Conservation (phyloP, 1,139 yeast genomes). For the Zygosaccharomyces sapae region DNA sequence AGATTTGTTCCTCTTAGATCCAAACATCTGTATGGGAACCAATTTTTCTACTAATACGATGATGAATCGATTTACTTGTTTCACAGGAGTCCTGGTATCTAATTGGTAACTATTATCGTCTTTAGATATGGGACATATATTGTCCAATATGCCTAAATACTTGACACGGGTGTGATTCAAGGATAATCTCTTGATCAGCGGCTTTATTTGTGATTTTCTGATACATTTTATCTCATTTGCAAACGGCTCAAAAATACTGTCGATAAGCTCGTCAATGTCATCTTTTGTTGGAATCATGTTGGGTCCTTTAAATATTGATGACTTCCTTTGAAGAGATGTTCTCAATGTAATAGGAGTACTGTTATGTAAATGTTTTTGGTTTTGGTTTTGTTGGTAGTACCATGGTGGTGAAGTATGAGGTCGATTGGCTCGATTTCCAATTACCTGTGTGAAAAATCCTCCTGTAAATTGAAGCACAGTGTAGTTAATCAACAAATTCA, state of each 20-base stretch:
- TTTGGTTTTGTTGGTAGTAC: slow-evolving; percentile 4
- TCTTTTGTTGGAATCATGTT: slow-evolving; percentile 12
- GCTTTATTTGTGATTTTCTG: slow-evolving; percentile 5
- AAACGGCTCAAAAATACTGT: slow-evolving; percentile 12
- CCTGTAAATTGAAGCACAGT: slow-evolving; percentile 22
- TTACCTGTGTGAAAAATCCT: slow-evolving; percentile 21
- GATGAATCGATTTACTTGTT: slow-evolving; percentile 42
- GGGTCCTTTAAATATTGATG: slow-evolving; percentile 5
- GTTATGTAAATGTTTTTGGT: not conserved
- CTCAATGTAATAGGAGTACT: slow-evolving; percentile 10
- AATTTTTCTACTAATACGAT: slow-evolving; percentile 44
- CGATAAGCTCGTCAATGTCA: slow-evolving; percentile 7
- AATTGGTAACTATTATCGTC: slow-evolving; percentile 12
- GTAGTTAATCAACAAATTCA: slow-evolving; percentile 25
- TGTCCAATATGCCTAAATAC: slow-evolving; percentile 20
- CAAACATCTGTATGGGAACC: slow-evolving; percentile 55
- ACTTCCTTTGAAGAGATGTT: slow-evolving; percentile 15
- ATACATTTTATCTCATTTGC: slow-evolving; percentile 3
- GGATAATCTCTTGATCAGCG: slow-evolving; percentile 13
- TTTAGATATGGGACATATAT: slow-evolving; percentile 20
- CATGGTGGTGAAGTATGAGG: slow-evolving; percentile 26
- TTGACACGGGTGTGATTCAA: slow-evolving; percentile 18
- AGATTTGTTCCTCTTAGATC: slow-evolving; percentile 48
- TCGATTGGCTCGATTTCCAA: slow-evolving; percentile 26
- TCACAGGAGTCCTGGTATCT: slow-evolving; percentile 14